Evolutionary conservation across 352 stramenopile species (phyloP), one percentile per base, ranked within the genome.

Genomic region (Phytophthora pluvialis): DNA sequence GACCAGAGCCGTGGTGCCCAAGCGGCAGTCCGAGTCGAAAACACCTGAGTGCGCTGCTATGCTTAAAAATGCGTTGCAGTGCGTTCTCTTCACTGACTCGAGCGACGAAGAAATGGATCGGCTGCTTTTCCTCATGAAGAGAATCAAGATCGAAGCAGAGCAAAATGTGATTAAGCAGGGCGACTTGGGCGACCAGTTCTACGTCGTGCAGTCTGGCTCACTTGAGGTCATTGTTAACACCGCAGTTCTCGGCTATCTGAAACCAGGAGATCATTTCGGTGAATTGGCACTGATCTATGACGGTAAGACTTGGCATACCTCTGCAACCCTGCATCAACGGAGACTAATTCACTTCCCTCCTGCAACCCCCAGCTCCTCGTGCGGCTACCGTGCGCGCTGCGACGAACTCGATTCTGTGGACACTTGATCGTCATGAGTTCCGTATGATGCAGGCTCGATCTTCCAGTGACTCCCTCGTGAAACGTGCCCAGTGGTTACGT

Each of bases 161-260:
- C 83, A 98, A 21, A 78, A 86, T 4, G 95, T 98, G 43, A 98
- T 98, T 60, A 93, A 86, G 48, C 93, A 98, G 65, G 92, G 94
- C 10, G 91, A 97, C 58, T 74, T 89, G 0, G 96, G 94, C 42
- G 89, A 98, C 70, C 80, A 94, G 62, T 98, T 99, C 52, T 99
- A 98, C 76, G 82, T 93, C 35, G 67, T 93, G 31, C 80, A 93
- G 49, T 59, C 52, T 4, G 83, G 83, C 5, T 84, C 70, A 8
- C 78, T 90, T 4, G 83, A 93, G 40, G 82, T 89, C 13, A 80
- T 87, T n/a, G 83, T 93, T 47, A 93, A 93, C 61, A 60, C 53
- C 4, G 58, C 70, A 13, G 69, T 83, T 13, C 80, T 93, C 4
- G 83, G 83, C 1, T 79, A 75, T 46, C 71, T 93, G 13, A 72